phyloP scores from a whole-genome alignment of 139 green algal species.

The Dunaliella primolecta region DNA sequence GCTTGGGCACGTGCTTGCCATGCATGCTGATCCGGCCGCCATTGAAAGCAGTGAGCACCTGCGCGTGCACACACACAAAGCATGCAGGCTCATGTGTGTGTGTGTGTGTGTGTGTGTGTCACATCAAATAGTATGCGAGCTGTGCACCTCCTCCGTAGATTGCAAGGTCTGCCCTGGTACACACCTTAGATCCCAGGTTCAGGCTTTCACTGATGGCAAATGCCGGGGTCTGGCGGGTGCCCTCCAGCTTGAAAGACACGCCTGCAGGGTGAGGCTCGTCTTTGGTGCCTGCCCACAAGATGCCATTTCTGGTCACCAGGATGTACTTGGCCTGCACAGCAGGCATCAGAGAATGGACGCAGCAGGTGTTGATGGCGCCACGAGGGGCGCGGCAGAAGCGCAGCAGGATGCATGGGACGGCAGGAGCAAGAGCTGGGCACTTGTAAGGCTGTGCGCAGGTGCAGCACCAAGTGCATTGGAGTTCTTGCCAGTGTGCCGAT shows the following conservation, averaged over 20 bases:
- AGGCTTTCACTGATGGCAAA: conserved; percentile 23
- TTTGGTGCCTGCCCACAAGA: conserved; percentile 16
- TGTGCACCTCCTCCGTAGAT: too few species aligned
- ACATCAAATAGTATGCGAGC: too few species aligned
- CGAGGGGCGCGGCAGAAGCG: too few species aligned
- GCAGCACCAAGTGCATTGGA: too few species aligned
- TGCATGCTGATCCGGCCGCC: conserved; percentile 30
- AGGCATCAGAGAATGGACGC: too few species aligned
- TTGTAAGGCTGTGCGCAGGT: too few species aligned
- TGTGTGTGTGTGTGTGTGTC: too few species aligned
- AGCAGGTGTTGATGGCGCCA: too few species aligned
- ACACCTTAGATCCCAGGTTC: conserved; percentile 34
- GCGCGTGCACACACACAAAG: conserved; percentile 15
- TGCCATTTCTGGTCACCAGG: conserved; percentile 9
- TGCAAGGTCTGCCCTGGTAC: neutral
- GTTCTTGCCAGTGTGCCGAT: too few species aligned
- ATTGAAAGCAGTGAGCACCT: conserved; percentile 27
- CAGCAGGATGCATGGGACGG: too few species aligned
- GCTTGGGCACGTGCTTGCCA: conserved; percentile 23
- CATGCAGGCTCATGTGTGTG: too few species aligned
- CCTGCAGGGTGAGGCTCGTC: neutral
- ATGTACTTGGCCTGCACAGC: conserved; percentile 25
- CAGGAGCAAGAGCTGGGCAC: too few species aligned
- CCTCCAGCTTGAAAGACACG: conserved; percentile 27
- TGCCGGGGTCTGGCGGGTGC: conserved; percentile 22